phyloP scores from a whole-genome alignment of 1,139 yeast genomes.

The Geotrichum macrosporum region DNA sequence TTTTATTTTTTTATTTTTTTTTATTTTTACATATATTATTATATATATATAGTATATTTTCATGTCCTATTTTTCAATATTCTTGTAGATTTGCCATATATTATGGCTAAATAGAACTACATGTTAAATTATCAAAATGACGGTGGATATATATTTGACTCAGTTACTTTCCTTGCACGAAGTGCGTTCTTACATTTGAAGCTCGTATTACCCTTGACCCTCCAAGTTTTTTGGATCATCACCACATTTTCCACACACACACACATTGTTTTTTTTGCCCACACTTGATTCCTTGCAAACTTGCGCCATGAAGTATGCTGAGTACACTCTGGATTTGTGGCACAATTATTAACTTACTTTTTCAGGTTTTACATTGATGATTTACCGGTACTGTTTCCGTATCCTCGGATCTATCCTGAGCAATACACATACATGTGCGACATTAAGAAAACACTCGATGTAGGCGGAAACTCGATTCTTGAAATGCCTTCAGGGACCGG shows the following conservation, averaged over 20 bases:
- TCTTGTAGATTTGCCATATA: too few relatives aligned
- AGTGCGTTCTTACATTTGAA: too few relatives aligned
- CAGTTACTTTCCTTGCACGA: too few relatives aligned
- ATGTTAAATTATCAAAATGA: too few relatives aligned
- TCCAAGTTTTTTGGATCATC: too few relatives aligned
- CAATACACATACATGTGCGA: slow-evolving; percentile 98
- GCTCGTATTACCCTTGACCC: too few relatives aligned
- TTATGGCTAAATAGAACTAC: too few relatives aligned
- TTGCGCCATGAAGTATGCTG: slow-evolving; percentile 6
- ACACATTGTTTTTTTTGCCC: too few relatives aligned
- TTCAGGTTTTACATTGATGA: slow-evolving; percentile 73
- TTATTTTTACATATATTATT: too few relatives aligned
- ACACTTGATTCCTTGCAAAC: background rate
- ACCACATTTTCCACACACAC: background rate
- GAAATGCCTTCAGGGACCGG: slow-evolving; percentile 99
- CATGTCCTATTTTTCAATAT: background rate
- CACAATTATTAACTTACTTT: background rate
- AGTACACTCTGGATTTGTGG: background rate
- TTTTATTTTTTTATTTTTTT: slow-evolving; percentile 1
- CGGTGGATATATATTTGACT: too few relatives aligned
- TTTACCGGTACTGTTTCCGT: slow-evolving; percentile 93
- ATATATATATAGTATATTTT: too few relatives aligned
- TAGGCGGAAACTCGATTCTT: slow-evolving; percentile 93
- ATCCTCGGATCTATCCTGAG: slow-evolving; percentile 94
- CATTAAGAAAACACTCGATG: slow-evolving; percentile 86